A percentile compares a stretch with the other conserved stretches of the same genome.
Evolutionary conservation across 805 yeast species (phyloP).

Genomic region (Ogataea minuta): DNA sequence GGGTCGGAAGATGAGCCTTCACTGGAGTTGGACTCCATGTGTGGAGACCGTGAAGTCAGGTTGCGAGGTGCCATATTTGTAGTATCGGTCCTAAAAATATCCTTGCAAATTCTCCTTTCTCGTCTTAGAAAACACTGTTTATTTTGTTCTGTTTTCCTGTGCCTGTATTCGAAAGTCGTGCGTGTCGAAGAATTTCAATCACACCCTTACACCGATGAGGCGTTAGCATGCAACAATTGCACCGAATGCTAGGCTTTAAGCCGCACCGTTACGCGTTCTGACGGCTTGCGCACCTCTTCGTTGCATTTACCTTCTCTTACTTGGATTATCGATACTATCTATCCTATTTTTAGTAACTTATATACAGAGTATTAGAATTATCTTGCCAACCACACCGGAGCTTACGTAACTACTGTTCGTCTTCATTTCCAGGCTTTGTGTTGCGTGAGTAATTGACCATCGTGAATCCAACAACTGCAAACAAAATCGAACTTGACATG

Average conservation of each 20-base stretch:
- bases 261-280: too few relatives aligned
- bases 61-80: constrained; percentile 33
- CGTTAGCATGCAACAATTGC: neutral
- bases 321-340: too few relatives aligned
- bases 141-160: constrained; percentile 13
- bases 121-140: constrained; percentile 4
- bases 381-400: neutral
- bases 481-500: constrained; percentile 33
- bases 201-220: constrained; percentile 9
- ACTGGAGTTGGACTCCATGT: constrained; percentile 29
- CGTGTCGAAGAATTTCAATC: constrained; percentile 5
- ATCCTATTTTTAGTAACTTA: constrained; percentile 10
- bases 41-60: constrained; percentile 35
- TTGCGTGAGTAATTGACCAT: constrained; percentile 33
- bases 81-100: neutral
- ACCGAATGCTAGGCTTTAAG: neutral
- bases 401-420: constrained; percentile 3
- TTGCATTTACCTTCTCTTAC: too few relatives aligned
- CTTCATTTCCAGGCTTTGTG: constrained; percentile 8
- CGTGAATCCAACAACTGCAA: constrained; percentile 35
- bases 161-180: constrained; percentile 12
- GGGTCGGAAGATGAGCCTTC: constrained; percentile 28
- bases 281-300: too few relatives aligned
- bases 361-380: constrained; percentile 1
- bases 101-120: constrained; percentile 6